phyloP scores from a whole-genome alignment of 1,139 yeast species.

The Diutina mesorugosa region DNA sequence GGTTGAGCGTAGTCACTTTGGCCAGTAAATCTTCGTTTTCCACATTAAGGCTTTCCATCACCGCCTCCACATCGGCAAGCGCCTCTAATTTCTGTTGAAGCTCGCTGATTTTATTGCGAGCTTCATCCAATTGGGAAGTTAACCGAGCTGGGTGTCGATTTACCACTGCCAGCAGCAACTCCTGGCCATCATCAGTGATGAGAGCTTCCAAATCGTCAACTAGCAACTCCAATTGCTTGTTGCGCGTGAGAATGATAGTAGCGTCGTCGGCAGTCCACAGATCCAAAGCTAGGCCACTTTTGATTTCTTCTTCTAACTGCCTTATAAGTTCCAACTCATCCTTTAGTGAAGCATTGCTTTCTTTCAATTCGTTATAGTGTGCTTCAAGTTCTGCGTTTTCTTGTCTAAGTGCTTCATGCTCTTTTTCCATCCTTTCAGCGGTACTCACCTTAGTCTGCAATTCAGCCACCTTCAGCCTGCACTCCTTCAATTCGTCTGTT shows the following conservation, averaged over 20 bases:
- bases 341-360: conserved; percentile 27
- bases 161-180: conserved; percentile 9
- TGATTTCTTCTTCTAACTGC: conserved; percentile 26
- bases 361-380: conserved; percentile 23
- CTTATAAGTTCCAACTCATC: conserved; percentile 34
- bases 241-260: conserved; percentile 13
- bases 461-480: conserved; percentile 11
- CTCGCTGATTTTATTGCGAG: conserved; percentile 29
- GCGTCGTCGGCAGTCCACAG: conserved; percentile 9
- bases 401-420: conserved; percentile 15
- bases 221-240: conserved; percentile 24
- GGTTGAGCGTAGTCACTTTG: conserved; percentile 23
- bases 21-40: conserved; percentile 36
- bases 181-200: conserved; percentile 13
- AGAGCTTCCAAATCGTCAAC: conserved; percentile 26
- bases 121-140: conserved; percentile 17
- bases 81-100: conserved; percentile 32
- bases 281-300: conserved; percentile 8
- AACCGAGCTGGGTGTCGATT: conserved; percentile 11
- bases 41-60: conserved; percentile 44
- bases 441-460: conserved; percentile 9
- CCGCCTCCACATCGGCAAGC: conserved; percentile 26
- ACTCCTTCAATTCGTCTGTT: conserved; percentile 15
- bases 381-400: conserved; percentile 16
- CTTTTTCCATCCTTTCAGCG: conserved; percentile 6